phyloP scores from a whole-genome alignment of 176 grass and related monocot genomes.

The Alloteropsis semialata region DNA sequence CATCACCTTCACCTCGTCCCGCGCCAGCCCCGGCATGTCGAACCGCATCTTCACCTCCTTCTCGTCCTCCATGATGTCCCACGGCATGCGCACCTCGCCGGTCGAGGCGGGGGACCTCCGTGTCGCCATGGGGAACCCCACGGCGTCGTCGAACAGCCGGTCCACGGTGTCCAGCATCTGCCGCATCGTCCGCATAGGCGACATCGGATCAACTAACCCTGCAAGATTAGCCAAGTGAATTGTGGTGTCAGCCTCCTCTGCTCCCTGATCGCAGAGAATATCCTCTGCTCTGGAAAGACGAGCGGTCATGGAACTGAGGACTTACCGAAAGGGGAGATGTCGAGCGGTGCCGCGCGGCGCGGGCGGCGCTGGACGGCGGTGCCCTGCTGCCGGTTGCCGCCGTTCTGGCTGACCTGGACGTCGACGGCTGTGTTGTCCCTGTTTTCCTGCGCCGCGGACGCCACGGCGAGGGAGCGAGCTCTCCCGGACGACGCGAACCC shows the following conservation, averaged over 20 bases:
- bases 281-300: neutral
- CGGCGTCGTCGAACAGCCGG: slow-evolving; percentile 67
- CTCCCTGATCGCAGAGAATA: neutral
- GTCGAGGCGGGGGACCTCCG: slow-evolving; percentile 14
- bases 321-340: slow-evolving; percentile 68
- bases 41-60: slow-evolving; percentile 80
- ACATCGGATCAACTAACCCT: slow-evolving; percentile 71
- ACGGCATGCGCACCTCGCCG: slow-evolving; percentile 46
- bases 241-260: neutral
- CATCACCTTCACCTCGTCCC: slow-evolving; percentile 76
- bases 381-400: slow-evolving; percentile 14
- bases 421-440: slow-evolving; percentile 54
- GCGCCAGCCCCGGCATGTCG: slow-evolving; percentile 69
- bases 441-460: slow-evolving; percentile 52
- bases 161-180: slow-evolving; percentile 93
- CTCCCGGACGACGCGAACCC: slow-evolving; percentile 10
- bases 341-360: slow-evolving; percentile 29
- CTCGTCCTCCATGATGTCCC: slow-evolving; percentile 70
- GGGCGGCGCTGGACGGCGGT: slow-evolving; percentile 45
- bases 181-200: slow-evolving; percentile 79
- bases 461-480: slow-evolving; percentile 27
- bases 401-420: slow-evolving; percentile 46
- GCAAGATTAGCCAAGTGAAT: neutral
- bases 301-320: neutral
- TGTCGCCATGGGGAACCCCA: slow-evolving; percentile 32